Evolutionary conservation across 2,329 filamentous ascomycete genomes (phyloP), one percentile per base, ranked within the genome.

Genomic region (Cercospora citrullina): DNA sequence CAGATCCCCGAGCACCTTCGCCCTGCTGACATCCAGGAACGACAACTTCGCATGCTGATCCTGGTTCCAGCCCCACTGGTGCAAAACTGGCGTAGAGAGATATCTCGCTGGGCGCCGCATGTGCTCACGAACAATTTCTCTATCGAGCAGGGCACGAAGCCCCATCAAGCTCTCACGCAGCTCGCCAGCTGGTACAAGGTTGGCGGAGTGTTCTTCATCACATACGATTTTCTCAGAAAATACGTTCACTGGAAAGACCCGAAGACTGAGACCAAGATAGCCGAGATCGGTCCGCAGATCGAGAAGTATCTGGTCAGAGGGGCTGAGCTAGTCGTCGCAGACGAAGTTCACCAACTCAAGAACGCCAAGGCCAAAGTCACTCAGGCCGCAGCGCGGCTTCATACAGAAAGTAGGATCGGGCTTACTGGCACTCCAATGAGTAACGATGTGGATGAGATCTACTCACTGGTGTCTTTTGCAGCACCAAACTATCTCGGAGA

Each of bases 391-490:
- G 81, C 81, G 1, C 78, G 81, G 10, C 90, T 97, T 75, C 83
- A 78, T 68, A 91, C 93, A 0, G 86, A 82, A 64, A 89, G 85
- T 68, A 88, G 93, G 10, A 91, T 97, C 71, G 94, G 93, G 5
- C 83, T 97, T 69, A 96, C 93, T 0, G 94, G 93, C 0, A 94
- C 93, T 0, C 94, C 94, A 0, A 82, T 97, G 62, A 89, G 91
- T 4, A 97, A 97, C 75, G 91, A 92, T 62, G 87, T 97, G 0
- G 82, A 86, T 30, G 94, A 97, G 74, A 96, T 96, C 75, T 93
- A 90, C 75, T 82, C 89, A n/a, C 92, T 96, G 87, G 90, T 97
- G 67, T 87, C 94, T 70, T 97, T 93, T 92, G 88, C 95, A 61
- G 89, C 92, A 1, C 91, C 91, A 0, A 87, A 87, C 26, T 97